phyloP scores from a whole-genome alignment of 2,329 filamentous ascomycete genomes.

The Botrytis paeoniae region DNA sequence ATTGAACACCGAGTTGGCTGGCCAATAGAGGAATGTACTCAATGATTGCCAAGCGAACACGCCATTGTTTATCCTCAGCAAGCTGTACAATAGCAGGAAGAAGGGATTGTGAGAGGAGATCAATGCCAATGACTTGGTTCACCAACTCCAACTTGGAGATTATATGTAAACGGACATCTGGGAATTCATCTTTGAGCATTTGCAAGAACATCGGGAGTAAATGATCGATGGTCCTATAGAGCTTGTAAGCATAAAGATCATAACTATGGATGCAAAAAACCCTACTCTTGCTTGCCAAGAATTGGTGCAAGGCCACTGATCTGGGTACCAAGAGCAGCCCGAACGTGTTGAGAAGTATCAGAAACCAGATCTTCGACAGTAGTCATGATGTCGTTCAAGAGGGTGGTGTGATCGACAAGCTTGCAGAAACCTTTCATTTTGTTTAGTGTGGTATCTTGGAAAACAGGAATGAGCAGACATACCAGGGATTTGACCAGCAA shows the following conservation, averaged over 20 bases:
- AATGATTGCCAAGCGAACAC: conserved; percentile 95
- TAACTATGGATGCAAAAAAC: conserved; percentile 23
- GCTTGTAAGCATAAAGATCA: conserved; percentile 27
- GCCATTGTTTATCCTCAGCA: conserved; percentile 99
- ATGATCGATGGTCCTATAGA: conserved; percentile 81
- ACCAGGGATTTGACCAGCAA: conserved; percentile 94
- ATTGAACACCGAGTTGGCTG: conserved; percentile 91
- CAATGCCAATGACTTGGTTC: conserved; percentile 98
- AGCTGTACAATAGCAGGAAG: conserved; percentile 96
- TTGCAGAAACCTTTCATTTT: conserved; percentile 72
- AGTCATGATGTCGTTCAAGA: conserved; percentile 95
- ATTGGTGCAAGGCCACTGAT: conserved; percentile 97
- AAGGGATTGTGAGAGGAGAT: conserved; percentile 91
- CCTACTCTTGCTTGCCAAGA: conserved; percentile 94
- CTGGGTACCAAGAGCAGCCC: conserved; percentile 90
- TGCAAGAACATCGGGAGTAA: conserved; percentile 97
- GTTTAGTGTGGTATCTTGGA: conserved; percentile 29
- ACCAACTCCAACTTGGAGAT: conserved; percentile 99
- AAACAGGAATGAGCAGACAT: conserved; percentile 27
- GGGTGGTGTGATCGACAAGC: conserved; percentile 79
- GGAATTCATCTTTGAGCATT: conserved; percentile 99
- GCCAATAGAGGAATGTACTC: conserved; percentile 97
- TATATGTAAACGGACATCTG: conserved; percentile 95
- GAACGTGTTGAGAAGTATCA: conserved; percentile 94
- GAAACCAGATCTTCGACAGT: conserved; percentile 95